Conservation (phyloP, 2,329 filamentous ascomycete species). For the Penicillium sp. region DNA sequence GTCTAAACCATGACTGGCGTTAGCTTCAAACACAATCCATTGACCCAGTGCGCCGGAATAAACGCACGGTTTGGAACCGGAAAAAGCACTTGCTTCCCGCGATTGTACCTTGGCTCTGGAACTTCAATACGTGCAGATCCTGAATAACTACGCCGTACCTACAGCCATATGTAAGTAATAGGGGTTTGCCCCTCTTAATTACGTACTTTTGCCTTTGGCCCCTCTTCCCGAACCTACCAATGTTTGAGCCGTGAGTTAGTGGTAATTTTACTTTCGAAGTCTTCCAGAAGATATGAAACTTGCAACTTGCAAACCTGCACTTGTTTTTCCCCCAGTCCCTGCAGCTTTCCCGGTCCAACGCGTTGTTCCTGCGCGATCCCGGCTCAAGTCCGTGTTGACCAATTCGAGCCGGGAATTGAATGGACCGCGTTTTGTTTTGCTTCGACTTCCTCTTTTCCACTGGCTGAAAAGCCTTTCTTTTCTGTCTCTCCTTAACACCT, state of each 20-base stretch:
- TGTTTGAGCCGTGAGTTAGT: constrained; percentile 17
- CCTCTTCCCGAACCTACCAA: background rate
- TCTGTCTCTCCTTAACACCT: constrained; percentile 10
- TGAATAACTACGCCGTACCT: too few species aligned
- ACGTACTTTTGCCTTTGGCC: background rate
- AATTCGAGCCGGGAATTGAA: constrained; percentile 13
- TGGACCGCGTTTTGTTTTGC: constrained; percentile 21
- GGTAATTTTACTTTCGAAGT: constrained; percentile 9
- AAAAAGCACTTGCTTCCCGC: constrained; percentile 17
- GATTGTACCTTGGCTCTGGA: constrained; percentile 24
- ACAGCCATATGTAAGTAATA: background rate
- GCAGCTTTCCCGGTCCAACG: constrained; percentile 30
- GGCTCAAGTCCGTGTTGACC: constrained; percentile 15
- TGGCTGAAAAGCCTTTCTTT: constrained; percentile 20
- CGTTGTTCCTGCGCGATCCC: constrained; percentile 25
- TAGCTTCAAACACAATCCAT: constrained; percentile 25
- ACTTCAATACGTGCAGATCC: background rate
- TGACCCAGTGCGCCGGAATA: constrained; percentile 13
- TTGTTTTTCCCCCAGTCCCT: constrained; percentile 24
- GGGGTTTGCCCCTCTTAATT: background rate
- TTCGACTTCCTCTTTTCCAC: constrained; percentile 17
- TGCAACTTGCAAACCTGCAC: constrained; percentile 6
- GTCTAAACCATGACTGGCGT: constrained; percentile 13
- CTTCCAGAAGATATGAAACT: constrained; percentile 26
- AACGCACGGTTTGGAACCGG: constrained; percentile 11